These are phyloP conservation scores for Epichloe gansuensis DNA, from an alignment of 2,329 filamentous ascomycete species.

Conservation along the genomic window DNA sequence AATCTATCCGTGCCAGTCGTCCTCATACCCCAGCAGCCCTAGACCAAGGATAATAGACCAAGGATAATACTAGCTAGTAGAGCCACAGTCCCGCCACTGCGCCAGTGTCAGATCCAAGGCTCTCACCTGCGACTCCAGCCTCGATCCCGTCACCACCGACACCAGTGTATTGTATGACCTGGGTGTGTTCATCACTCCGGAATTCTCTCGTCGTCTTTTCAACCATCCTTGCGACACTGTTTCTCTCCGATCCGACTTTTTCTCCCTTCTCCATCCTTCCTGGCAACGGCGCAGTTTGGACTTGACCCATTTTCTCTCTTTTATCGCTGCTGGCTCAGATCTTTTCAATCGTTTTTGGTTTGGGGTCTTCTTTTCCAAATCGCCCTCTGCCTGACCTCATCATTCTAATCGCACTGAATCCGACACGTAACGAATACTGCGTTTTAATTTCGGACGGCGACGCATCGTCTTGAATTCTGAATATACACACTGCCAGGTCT, in stretches of 20 bases:
- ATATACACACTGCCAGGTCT: too few relatives aligned
- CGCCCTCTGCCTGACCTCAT: too few relatives aligned
- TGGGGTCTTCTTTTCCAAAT: too few relatives aligned
- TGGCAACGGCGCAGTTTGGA: neutral
- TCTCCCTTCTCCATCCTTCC: constrained; percentile 12
- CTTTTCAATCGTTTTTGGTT: constrained; percentile 4
- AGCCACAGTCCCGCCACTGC: too few relatives aligned
- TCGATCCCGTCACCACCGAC: neutral
- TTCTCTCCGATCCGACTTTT: constrained; percentile 8
- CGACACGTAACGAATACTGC: neutral
- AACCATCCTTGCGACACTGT: neutral
- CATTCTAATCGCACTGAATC: neutral
- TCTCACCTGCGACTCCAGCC: constrained; percentile 1
- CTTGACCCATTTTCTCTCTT: constrained; percentile 8
- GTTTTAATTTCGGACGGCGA: too few relatives aligned
- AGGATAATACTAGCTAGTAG: neutral
- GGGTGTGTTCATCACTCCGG: neutral
- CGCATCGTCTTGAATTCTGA: too few relatives aligned
- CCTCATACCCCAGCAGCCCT: neutral
- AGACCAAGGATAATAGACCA: too few relatives aligned
- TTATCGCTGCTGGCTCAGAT: constrained; percentile 47
- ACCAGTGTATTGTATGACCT: neutral
- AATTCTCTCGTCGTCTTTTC: neutral
- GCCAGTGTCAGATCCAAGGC: neutral
- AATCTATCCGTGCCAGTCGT: neutral